Evolutionary conservation across 345 rosid genomes (phyloP).

Genomic region (Pistacia integerrima): DNA sequence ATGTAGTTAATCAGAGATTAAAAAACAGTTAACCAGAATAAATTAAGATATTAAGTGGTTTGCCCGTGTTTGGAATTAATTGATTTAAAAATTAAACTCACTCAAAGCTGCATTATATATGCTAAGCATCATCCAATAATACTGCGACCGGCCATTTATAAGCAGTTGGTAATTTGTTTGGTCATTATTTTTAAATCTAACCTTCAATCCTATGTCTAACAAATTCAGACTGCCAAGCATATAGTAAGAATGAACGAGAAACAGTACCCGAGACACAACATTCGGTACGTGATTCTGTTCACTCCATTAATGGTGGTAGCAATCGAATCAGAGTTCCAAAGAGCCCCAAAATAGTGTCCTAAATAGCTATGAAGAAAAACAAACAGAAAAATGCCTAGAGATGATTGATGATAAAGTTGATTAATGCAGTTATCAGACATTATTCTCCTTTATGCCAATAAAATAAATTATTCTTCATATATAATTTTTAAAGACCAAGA

Average conservation of each 20-base stretch:
- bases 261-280: neutral
- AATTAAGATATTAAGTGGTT: no score
- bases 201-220: no score
- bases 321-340: conserved; percentile 13
- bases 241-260: conserved; percentile 1
- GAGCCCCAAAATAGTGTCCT: conserved; percentile 17
- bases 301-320: conserved; percentile 8
- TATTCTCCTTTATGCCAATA: conserved; percentile 23
- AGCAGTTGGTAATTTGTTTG: neutral
- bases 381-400: conserved; percentile 18
- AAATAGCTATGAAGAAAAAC: conserved; percentile 15
- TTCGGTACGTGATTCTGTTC: conserved; percentile 27
- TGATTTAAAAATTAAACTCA: no score
- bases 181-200: no score
- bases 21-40: no score
- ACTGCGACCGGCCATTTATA: no score
- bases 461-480: neutral
- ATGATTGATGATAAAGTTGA: conserved; percentile 21
- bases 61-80: no score
- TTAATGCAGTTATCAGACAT: conserved; percentile 21
- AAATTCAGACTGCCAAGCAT: conserved; percentile 10
- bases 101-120: no score
- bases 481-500: neutral
- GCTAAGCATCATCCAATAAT: no score
- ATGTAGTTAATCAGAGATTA: no score